A percentile compares a stretch with the other conserved stretches of the same genome.
These are phyloP conservation scores for Boletus sp. DNA, from an alignment of 768 basidiomycete genomes.

Conservation along the genomic window DNA sequence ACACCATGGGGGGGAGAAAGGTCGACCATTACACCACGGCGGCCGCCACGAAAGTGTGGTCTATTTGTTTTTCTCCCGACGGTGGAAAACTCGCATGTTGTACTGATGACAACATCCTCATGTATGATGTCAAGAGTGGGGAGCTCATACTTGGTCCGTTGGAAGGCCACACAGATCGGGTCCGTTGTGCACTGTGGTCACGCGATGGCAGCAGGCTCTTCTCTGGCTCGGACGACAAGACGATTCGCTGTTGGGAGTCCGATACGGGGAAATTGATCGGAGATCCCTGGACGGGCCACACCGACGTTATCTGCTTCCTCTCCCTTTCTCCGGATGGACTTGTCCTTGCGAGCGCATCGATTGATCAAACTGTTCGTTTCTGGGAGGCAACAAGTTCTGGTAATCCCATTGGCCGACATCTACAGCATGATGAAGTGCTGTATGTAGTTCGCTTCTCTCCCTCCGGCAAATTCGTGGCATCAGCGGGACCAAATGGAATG, in stretches of 20 bases:
- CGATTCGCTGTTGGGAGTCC: slow-evolving; percentile 13
- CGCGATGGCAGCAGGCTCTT: slow-evolving; percentile 5
- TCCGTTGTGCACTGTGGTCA: slow-evolving; percentile 4
- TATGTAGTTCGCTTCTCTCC: neutral
- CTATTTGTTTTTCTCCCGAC: slow-evolving; percentile 5
- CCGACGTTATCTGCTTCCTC: neutral
- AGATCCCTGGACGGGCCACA: neutral
- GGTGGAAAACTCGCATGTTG: slow-evolving; percentile 1
- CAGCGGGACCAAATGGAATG: neutral
- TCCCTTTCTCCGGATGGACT: slow-evolving; percentile 5
- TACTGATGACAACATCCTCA: neutral
- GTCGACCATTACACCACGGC: neutral
- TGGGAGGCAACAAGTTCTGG: slow-evolving; percentile 4
- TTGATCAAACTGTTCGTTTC: slow-evolving; percentile 4
- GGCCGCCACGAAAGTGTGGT: neutral
- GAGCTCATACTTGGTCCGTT: neutral
- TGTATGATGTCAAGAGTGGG: neutral
- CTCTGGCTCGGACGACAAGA: neutral
- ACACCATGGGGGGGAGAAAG: neutral
- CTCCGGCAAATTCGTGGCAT: neutral
- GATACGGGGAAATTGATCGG: neutral
- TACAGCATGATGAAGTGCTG: neutral
- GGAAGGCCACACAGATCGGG: neutral
- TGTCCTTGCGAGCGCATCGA: slow-evolving; percentile 9
- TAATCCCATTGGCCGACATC: neutral